A percentile compares a stretch with the other conserved stretches of the same genome.
These are phyloP conservation scores for Sanghuangporus weigelae DNA, from an alignment of 1,284 basidiomycete species.

Conservation along the genomic window DNA sequence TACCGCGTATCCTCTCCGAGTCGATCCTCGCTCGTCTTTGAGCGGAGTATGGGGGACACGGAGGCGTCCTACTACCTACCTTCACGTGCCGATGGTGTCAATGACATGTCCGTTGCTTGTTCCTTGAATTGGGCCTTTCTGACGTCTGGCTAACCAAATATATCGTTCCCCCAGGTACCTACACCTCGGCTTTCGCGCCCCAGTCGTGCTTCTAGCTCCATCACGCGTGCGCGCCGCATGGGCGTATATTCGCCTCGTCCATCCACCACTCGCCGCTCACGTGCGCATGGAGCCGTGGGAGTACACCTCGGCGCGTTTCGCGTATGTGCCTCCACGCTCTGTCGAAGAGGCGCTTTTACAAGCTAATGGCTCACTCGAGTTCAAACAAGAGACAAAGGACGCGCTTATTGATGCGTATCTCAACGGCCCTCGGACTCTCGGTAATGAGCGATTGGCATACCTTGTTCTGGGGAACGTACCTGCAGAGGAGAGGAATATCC, in stretches of 20 bases:
- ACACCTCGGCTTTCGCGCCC: constrained; percentile 60
- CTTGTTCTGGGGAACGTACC: constrained; percentile 51
- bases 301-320: constrained; percentile 62
- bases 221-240: constrained; percentile 54
- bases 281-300: constrained; percentile 46
- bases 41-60: constrained; percentile 54
- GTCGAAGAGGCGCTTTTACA: constrained; percentile 8
- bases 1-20: background rate
- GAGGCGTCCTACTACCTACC: constrained; percentile 72
- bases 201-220: constrained; percentile 35
- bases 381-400: constrained; percentile 9
- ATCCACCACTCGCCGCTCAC: constrained; percentile 60
- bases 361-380: constrained; percentile 6
- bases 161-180: constrained; percentile 47
- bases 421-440: constrained; percentile 70
- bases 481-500: constrained; percentile 24
- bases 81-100: constrained; percentile 67
- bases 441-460: constrained; percentile 63
- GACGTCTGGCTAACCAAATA: background rate
- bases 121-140: background rate
- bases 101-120: constrained; percentile 61
- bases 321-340: constrained; percentile 32
- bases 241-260: constrained; percentile 61
- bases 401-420: constrained; percentile 64
- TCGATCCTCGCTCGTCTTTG: constrained; percentile 21